Percentiles rank a stretch among this genome's conserved stretches.
phyloP scores from a whole-genome alignment of 2,329 filamentous ascomycete genomes.

The Sclerotinia spermophila region DNA sequence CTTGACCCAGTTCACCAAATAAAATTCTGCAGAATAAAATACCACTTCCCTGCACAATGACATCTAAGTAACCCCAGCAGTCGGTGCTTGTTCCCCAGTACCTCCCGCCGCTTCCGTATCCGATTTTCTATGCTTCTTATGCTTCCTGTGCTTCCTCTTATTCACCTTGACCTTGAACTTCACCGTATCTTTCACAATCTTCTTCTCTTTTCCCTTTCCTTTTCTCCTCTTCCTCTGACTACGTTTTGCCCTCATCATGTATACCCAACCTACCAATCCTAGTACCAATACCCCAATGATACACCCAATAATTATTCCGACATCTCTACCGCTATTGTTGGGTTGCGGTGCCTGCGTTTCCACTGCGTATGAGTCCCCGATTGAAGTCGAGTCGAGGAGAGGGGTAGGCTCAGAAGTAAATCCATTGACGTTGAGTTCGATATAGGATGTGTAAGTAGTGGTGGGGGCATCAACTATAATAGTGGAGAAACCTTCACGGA shows the following conservation, averaged over 20 bases:
- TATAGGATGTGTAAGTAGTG: constrained; percentile 3
- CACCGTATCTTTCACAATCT: neutral
- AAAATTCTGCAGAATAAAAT: neutral
- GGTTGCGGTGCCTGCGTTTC: neutral
- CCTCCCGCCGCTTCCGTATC: neutral
- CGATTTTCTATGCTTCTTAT: neutral
- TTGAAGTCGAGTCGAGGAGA: neutral
- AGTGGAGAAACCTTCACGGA: constrained; percentile 1
- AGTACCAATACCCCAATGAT: constrained; percentile 1
- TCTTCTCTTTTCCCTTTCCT: neutral
- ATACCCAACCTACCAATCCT: neutral
- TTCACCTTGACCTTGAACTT: neutral
- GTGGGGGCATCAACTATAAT: neutral
- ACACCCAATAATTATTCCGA: constrained; percentile 8
- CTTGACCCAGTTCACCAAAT: neutral
- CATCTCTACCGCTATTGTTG: neutral
- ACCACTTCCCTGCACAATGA: neutral
- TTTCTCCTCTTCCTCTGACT: neutral
- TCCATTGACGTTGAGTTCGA: constrained; percentile 2
- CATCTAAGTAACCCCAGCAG: neutral
- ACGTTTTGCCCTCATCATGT: neutral
- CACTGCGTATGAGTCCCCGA: neutral
- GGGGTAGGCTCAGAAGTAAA: neutral
- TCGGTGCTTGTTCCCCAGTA: neutral
- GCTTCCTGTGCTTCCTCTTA: neutral